Conservation (phyloP, 2,329 filamentous ascomycete species). For the Claviceps pusilla region DNA sequence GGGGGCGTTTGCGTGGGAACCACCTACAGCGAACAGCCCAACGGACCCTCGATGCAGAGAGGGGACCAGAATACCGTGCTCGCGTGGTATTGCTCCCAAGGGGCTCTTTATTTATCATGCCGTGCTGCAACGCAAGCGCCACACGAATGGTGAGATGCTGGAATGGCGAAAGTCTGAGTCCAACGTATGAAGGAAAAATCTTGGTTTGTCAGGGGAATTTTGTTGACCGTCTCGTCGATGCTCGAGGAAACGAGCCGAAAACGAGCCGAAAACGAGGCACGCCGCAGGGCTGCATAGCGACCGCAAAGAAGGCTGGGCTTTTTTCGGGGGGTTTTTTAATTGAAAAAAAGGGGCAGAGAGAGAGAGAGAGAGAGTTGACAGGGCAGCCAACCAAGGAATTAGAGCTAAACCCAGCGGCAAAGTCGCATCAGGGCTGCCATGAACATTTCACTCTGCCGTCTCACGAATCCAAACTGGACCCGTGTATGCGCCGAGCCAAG, state of each 20-base stretch:
- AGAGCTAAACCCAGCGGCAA: not conserved
- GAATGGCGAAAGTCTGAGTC: not conserved
- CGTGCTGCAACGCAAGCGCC: not conserved
- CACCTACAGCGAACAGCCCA: not conserved
- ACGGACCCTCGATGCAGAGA: not conserved
- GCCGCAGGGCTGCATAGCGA: no score
- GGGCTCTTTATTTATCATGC: not conserved
- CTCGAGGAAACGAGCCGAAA: not conserved
- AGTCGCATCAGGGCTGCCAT: not conserved
- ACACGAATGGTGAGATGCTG: not conserved
- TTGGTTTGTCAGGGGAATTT: not conserved
- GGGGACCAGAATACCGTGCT: not conserved
- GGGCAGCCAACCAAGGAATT: not conserved
- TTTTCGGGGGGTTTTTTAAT: not conserved
- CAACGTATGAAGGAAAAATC: not conserved
- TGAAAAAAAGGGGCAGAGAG: not conserved
- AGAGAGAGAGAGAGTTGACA: not conserved
- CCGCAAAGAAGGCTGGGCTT: no score
- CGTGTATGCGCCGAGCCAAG: not conserved
- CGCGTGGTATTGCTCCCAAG: not conserved
- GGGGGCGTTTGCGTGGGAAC: not conserved
- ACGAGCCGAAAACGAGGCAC: not conserved
- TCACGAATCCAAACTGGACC: no score
- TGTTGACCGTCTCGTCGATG: not conserved
- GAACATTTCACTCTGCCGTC: no score